phyloP scores from a whole-genome alignment of 169 alveolate genomes.

The Cryptosporidium viatorum region DNA sequence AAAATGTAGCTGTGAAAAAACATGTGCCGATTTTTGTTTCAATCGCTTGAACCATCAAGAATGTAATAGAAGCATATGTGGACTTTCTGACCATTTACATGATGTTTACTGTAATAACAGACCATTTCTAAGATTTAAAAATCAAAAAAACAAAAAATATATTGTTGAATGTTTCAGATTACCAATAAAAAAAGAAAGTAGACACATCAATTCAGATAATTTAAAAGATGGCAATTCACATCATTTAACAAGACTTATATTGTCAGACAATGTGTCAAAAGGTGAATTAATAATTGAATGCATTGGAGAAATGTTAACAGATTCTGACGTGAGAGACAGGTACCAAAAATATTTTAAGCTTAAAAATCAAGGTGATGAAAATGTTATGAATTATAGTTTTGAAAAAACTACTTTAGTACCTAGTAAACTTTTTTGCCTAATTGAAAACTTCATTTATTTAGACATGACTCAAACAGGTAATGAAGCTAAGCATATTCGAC shows the following conservation, averaged over 20 bases:
- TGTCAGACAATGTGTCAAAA: conserved; percentile 11
- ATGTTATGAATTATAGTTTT: conserved; percentile 4
- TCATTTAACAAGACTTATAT: conserved; percentile 19
- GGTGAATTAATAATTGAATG: conserved; percentile 74
- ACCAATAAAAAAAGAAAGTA: neutral
- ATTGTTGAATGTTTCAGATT: conserved; percentile 27
- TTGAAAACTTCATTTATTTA: conserved; percentile 50
- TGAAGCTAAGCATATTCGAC: conserved; percentile 65
- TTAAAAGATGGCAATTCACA: neutral
- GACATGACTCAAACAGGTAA: conserved; percentile 73
- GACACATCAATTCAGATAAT: neutral
- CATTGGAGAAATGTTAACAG: conserved; percentile 45
- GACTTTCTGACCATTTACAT: conserved; percentile 58
- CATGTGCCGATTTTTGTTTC: conserved; percentile 38
- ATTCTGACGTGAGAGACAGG: conserved; percentile 62
- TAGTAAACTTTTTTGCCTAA: conserved; percentile 32
- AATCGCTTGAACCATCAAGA: conserved; percentile 60
- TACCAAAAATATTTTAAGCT: conserved; percentile 28
- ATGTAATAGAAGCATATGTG: conserved; percentile 63
- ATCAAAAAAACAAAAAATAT: conserved; percentile 28
- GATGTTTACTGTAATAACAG: conserved; percentile 66
- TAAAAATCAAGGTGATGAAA: conserved; percentile 5
- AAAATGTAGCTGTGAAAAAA: conserved; percentile 52
- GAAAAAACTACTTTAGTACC: neutral
- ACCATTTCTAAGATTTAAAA: conserved; percentile 37